These are phyloP conservation scores for Xeromyces bisporus DNA, from an alignment of 495 filamentous ascomycete species.

Conservation along the genomic window DNA sequence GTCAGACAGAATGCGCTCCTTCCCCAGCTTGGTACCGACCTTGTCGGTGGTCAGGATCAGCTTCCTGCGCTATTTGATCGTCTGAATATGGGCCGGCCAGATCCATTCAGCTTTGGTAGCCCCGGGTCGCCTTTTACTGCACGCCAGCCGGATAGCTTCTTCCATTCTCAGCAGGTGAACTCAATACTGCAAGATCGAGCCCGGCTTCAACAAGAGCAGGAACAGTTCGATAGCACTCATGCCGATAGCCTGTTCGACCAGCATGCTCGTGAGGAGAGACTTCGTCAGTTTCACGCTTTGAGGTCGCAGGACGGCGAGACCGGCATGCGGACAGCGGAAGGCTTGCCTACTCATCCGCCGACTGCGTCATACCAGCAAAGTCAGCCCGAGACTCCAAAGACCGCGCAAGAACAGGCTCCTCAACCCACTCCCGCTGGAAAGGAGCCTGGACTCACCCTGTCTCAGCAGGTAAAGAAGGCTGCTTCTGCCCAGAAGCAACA, in stretches of 20 bases:
- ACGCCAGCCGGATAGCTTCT: slow-evolving; percentile 35
- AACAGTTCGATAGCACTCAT: slow-evolving; percentile 36
- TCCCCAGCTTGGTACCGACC: slow-evolving; percentile 32
- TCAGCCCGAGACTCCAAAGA: slow-evolving; percentile 1
- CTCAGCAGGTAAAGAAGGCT: slow-evolving; percentile 79
- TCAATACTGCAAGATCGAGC: slow-evolving; percentile 44
- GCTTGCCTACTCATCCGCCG: slow-evolving; percentile 26
- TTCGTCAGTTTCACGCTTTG: slow-evolving; percentile 47
- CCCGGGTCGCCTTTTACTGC: slow-evolving; percentile 26
- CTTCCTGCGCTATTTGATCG: slow-evolving; percentile 43
- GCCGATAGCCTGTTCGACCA: slow-evolving; percentile 32
- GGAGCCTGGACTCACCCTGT: slow-evolving; percentile 43
- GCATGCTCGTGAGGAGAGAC: slow-evolving; percentile 38
- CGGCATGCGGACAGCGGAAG: slow-evolving; percentile 24
- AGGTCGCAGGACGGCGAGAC: slow-evolving; percentile 35
- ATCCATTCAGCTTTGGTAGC: slow-evolving; percentile 35
- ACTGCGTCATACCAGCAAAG: slow-evolving; percentile 9
- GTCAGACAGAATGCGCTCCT: slow-evolving; percentile 26
- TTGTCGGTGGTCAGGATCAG: slow-evolving; percentile 39
- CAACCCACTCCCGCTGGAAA: slow-evolving; percentile 7
- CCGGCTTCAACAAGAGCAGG: slow-evolving; percentile 45
- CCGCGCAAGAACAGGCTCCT: slow-evolving; percentile 6
- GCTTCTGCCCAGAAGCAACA: slow-evolving; percentile 48
- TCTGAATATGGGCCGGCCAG: slow-evolving; percentile 36
- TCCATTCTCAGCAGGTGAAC: slow-evolving; percentile 41